These are phyloP conservation scores for Voacanga thouarsii DNA, from an alignment of 257 asterid species.

Conservation along the genomic window DNA sequence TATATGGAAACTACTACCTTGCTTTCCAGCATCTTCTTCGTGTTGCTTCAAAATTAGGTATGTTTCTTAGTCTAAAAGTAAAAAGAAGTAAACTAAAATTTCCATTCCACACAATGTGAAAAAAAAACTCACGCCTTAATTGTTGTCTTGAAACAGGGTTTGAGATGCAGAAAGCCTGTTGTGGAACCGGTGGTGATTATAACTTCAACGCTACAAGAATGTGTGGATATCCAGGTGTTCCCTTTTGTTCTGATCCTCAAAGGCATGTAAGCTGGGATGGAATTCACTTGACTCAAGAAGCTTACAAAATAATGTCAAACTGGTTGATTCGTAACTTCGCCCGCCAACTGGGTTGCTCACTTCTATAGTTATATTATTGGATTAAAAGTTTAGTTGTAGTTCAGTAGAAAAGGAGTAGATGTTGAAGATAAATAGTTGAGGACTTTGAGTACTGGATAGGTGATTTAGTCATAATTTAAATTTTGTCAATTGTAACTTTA, in stretches of 20 bases:
- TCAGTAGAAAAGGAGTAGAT: no score
- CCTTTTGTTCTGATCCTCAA: constrained; percentile 13
- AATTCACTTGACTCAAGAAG: constrained; percentile 20
- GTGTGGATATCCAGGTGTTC: constrained; percentile 12
- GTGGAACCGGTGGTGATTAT: constrained; percentile 26
- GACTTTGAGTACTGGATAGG: no score
- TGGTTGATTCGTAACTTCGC: constrained; percentile 9
- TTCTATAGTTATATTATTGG: no score
- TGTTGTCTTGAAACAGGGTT: constrained; percentile 11
- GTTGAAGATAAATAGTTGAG: no score
- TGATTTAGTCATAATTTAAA: no score
- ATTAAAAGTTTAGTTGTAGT: no score
- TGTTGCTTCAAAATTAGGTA: constrained; percentile 2
- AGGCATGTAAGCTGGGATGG: constrained; percentile 28
- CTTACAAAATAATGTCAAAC: constrained; percentile 7
- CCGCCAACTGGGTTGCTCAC: not conserved
- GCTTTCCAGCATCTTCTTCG: constrained; percentile 15
- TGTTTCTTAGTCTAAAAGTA: not conserved
- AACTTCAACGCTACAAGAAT: constrained; percentile 17
- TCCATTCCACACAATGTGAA: not conserved
- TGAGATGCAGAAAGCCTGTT: constrained; percentile 18
- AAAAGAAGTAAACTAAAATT: not conserved
- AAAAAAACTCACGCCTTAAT: not conserved
- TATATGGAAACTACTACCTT: constrained; percentile 26
- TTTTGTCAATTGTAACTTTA: no score